Base-by-base conservation (phyloP, 2,329 filamentous ascomycete genomes). In the Pseudogymnoascus sp. region DNA sequence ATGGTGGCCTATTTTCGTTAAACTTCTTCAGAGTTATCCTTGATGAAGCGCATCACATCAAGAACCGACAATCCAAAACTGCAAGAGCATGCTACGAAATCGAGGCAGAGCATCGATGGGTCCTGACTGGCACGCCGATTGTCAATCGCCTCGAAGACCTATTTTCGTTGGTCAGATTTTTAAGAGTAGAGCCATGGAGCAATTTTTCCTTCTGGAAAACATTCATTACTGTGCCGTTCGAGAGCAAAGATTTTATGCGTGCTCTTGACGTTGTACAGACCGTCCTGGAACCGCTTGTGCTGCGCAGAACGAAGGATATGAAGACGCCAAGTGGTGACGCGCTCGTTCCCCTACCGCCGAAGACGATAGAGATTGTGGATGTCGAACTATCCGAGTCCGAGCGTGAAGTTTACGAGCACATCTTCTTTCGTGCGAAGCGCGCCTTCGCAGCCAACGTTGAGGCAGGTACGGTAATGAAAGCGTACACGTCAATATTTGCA, bases 131-230 rank as follows among this genome's bases (percentile, higher is more conserved):
- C 15, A 99, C 94, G 0, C 94, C 94, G 0, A 97, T 99, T 60
- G 92, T 99, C 65, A 99, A 99, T 71, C 86, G 90, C 41, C 79
- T 99, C 0, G 92, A 97, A 71, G 94, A 97, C 72, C 76, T 99
- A 12, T 97, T 96, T 75, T 95, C 90, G 68, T 75, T 99, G 35
- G 90, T 97, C 10, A 85, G 90, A 2, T 99, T 97, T 74, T 76
- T 99, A 9, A 86, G 90, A 60, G 94, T 99, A 3, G 92, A 97
- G 71, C 94, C 94, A 0, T 99, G 94, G 94, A 94, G 88, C 68
- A 97, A 97, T 71, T 99, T 99, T 72, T 96, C 92, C 0, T 99
- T 96, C 74, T 99, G 94, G 94, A 92, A 92, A 71, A 97, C 94
- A 0, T 99, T 99, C 71, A 97, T 99, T 69, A 99, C 94, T 0